Base-by-base conservation (phyloP, 345 rosid genomes). In the Ailanthus altissimus region DNA sequence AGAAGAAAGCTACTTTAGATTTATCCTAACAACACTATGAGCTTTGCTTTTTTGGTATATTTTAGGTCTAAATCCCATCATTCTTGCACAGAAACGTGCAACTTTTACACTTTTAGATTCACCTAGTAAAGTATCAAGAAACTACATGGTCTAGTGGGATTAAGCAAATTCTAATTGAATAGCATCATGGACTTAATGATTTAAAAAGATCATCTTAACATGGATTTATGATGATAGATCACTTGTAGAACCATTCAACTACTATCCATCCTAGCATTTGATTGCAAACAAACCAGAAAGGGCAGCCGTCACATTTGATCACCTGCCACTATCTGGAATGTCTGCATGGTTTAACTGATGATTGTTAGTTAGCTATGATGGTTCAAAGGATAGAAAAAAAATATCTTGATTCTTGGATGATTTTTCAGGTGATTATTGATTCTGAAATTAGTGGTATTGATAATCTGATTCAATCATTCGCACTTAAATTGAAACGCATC, bases 91-190 rank as follows among this genome's bases (percentile, higher is more conserved):
- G 23, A 6, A 53, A 53, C 20, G 26, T 56, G 26, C 26, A 56
- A 21, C 21, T 56, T 56, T 23, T n/a, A n/a, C 3, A n/a, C n/a
- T n/a, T n/a, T n/a, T n/a, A n/a, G n/a, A n/a, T n/a, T n/a, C n/a
- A n/a, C n/a, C 45, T 67, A 26, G 59, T 57, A 32, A 78, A 49
- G 66, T 40, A 70, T 51, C 57, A 60, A 56, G 76, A 46, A 62
- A 59, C 51, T 15, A 49, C 60, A 61, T 38, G 54, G 60, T 59
- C 63, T 47, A 72, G 40, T 74, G 75, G 76, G 61, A 75, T 60
- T 78, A 54, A 64, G 61, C 63, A 78, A 78, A 81, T 65, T 73
- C 64, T 81, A 58, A 68, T 80, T 81, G 76, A 42, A 74, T 75
- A 49, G 59, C 69, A 53, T 75, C 15, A 46, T 25, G 76, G 43